A percentile compares a stretch with the other conserved stretches of the same genome.
phyloP scores from a whole-genome alignment of 176 grass and related monocot species.

The Musa acuminata region DNA sequence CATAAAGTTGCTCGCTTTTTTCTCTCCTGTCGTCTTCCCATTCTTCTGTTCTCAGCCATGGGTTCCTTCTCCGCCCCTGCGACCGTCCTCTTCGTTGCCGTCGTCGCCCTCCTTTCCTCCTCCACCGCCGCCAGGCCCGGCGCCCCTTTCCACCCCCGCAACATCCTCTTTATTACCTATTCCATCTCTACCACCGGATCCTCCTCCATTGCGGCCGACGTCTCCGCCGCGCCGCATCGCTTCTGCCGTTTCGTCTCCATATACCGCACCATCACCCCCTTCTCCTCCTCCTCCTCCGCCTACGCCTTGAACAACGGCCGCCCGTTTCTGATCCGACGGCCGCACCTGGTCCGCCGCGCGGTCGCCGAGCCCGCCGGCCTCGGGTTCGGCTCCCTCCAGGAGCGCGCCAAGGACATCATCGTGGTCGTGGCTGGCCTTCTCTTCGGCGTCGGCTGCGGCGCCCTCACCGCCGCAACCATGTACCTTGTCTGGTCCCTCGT shows the following conservation, averaged over 20 bases:
- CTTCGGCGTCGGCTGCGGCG: constrained; percentile 77
- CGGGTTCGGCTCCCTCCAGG: constrained; percentile 1
- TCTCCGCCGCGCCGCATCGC: constrained; percentile 13
- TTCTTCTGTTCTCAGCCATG: constrained; percentile 23
- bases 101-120: constrained; percentile 31
- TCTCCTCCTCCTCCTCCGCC: background rate
- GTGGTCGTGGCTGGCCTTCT: constrained; percentile 77
- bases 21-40: background rate
- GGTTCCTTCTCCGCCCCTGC: constrained; percentile 23
- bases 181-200: constrained; percentile 27
- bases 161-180: constrained; percentile 37
- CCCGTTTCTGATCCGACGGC: background rate
- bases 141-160: constrained; percentile 32
- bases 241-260: constrained; percentile 28
- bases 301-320: background rate
- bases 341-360: background rate
- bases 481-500: constrained; percentile 67
- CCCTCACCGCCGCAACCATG: constrained; percentile 75
- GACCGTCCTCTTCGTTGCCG: background rate
- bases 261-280: background rate
- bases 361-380: background rate
- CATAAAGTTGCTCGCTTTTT: background rate
- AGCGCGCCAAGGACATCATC: constrained; percentile 78
- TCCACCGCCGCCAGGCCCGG: constrained; percentile 45
- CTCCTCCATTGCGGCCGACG: constrained; percentile 25